These are phyloP conservation scores for Mortierella antarctica DNA, from an alignment of 192 early-diverging fungal species.

Conservation along the genomic window DNA sequence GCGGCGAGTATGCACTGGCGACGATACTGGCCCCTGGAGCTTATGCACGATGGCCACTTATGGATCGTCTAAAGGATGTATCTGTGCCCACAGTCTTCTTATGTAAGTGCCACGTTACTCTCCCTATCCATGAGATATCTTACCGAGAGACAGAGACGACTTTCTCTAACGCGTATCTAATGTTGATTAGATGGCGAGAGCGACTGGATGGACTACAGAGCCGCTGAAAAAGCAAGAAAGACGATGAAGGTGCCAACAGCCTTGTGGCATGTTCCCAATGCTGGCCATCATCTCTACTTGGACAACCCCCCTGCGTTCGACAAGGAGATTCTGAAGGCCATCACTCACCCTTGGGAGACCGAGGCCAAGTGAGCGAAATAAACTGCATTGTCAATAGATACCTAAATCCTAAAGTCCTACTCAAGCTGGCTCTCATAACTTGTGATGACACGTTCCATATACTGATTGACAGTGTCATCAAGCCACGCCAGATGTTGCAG, in stretches of 20 bases:
- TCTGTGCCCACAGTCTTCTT: slow-evolving; percentile 82
- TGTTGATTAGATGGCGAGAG: slow-evolving; percentile 67
- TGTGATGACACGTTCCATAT: slow-evolving; percentile 12
- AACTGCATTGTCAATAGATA: background rate
- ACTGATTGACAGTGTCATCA: slow-evolving; percentile 12
- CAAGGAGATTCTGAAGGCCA: slow-evolving; percentile 56
- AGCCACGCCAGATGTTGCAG: slow-evolving; percentile 27
- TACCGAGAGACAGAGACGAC: too few relatives aligned
- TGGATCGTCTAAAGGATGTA: slow-evolving; percentile 68
- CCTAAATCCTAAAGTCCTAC: background rate
- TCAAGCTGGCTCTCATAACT: slow-evolving; percentile 2
- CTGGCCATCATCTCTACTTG: slow-evolving; percentile 89
- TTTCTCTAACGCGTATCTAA: background rate
- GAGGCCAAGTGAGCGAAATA: too few relatives aligned
- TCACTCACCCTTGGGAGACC: slow-evolving; percentile 57
- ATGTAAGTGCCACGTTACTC: slow-evolving; percentile 48
- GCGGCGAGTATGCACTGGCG: slow-evolving; percentile 86
- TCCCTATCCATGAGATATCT: background rate
- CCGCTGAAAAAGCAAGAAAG: slow-evolving; percentile 71
- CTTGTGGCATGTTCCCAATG: slow-evolving; percentile 61
- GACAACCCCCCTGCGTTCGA: slow-evolving; percentile 87
- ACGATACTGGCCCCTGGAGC: slow-evolving; percentile 84
- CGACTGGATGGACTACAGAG: slow-evolving; percentile 93
- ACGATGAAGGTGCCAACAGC: slow-evolving; percentile 64
- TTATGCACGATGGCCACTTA: slow-evolving; percentile 81